Base-by-base conservation (phyloP, 2,329 filamentous ascomycete species). In the Exophiala aquamarina region DNA sequence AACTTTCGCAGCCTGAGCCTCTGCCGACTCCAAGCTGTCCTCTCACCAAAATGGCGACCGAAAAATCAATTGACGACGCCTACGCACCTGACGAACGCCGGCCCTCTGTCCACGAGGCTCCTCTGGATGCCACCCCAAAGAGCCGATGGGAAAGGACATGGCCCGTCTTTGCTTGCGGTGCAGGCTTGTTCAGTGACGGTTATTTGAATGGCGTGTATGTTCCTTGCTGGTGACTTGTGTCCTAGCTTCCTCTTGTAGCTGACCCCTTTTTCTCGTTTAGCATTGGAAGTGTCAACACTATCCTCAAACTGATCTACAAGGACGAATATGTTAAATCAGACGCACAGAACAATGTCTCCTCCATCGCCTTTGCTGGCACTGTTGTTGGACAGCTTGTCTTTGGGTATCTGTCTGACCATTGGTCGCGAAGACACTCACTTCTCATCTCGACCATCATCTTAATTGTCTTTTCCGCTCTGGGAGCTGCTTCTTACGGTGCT, bases 171-270 rank as follows among this genome's bases (percentile, higher is more conserved):
- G 90, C 90, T 34, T 95, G 89, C 62, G 91, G 91, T 55, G 87
- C 90, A 41, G 91, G 91, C 61, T 76, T 95, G 2, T 95, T 95
- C 69, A 90, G 86, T 18, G 91, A 95, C 66, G 91, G 91, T 13
- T 95, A 95, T 66, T 81, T 95, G 63, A 94, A 95, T 69, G 89
- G 88, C 61, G 87, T 89, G 70, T n/a, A n/a, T n/a, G n/a, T n/a
- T n/a, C n/a, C n/a, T n/a, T n/a, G n/a, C n/a, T n/a, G n/a, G n/a
- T n/a, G n/a, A n/a, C n/a, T n/a, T n/a, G n/a, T n/a, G n/a, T n/a
- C n/a, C n/a, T n/a, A n/a, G n/a, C n/a, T n/a, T n/a, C n/a, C n/a
- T n/a, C n/a, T n/a, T n/a, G n/a, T n/a, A n/a, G n/a, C n/a, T n/a
- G n/a, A n/a, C n/a, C n/a, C n/a, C n/a, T n/a, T n/a, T n/a, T n/a